A percentile compares a stretch with the other conserved stretches of the same genome.
Conservation (phyloP, 2,329 filamentous ascomycete genomes). For the Cladosporium sp. region DNA sequence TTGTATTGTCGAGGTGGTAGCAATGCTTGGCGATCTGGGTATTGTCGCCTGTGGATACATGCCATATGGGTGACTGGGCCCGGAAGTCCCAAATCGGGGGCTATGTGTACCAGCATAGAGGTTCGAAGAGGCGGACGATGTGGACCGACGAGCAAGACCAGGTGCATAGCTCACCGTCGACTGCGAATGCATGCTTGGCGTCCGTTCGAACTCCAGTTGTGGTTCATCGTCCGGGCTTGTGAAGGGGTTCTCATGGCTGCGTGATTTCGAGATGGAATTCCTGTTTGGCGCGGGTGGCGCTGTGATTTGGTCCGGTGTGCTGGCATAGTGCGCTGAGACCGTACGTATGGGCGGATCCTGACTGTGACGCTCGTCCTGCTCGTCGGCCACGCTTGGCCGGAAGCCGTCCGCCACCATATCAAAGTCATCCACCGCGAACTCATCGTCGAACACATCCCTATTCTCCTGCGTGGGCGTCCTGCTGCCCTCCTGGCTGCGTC, state of each 20-base stretch:
- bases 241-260: slow-evolving; percentile 30
- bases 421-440: slow-evolving; percentile 42
- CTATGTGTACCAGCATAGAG: slow-evolving; percentile 48
- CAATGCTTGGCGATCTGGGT: slow-evolving; percentile 59
- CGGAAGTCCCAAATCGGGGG: slow-evolving; percentile 65
- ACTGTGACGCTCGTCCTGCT: slow-evolving; percentile 20
- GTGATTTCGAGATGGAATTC: slow-evolving; percentile 32
- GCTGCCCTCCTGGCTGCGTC: slow-evolving; percentile 21
- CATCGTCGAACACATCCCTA: slow-evolving; percentile 47
- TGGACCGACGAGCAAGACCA: slow-evolving; percentile 24
- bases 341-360: slow-evolving; percentile 28
- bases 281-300: slow-evolving; percentile 14
- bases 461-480: slow-evolving; percentile 29
- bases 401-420: slow-evolving; percentile 45
- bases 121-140: slow-evolving; percentile 36
- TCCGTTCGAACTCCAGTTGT: slow-evolving; percentile 18
- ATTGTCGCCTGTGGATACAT: slow-evolving; percentile 73
- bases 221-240: slow-evolving; percentile 32
- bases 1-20: slow-evolving; percentile 66
- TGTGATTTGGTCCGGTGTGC: slow-evolving; percentile 15
- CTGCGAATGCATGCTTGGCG: slow-evolving; percentile 30
- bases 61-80: slow-evolving; percentile 77
- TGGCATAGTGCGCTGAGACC: slow-evolving; percentile 28
- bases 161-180: slow-evolving; percentile 29
- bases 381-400: slow-evolving; percentile 34